These are phyloP conservation scores for Teunomyces atbi DNA, from an alignment of 805 yeast genomes.

Conservation along the genomic window DNA sequence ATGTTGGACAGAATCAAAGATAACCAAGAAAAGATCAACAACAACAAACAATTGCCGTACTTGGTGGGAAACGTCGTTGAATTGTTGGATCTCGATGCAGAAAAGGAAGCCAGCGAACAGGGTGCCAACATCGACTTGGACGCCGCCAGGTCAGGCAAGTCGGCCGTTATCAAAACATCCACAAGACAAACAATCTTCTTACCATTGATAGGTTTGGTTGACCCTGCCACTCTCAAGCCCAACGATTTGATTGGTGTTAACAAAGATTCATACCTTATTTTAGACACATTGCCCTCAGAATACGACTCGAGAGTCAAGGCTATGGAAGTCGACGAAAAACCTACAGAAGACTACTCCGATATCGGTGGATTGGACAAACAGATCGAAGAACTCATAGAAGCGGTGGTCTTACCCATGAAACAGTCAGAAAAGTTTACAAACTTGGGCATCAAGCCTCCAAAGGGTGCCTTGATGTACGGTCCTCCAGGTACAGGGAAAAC, in stretches of 20 bases:
- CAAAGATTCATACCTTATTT: conserved; percentile 89
- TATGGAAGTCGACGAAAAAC: conserved; percentile 99
- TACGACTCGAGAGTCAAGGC: conserved; percentile 98
- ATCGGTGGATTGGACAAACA: conserved; percentile 98
- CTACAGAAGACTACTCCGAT: conserved; percentile 94
- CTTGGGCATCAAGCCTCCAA: conserved; percentile 77
- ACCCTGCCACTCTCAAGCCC: conserved; percentile 89
- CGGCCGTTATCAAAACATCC: conserved; percentile 97
- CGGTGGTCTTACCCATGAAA: conserved; percentile 97
- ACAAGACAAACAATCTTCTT: conserved; percentile 96
- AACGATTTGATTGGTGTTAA: conserved; percentile 97
- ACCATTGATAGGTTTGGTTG: conserved; percentile 94
- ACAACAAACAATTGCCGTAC: conserved; percentile 93
- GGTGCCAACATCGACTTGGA: conserved; percentile 95
- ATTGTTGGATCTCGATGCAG: conserved; percentile 81
- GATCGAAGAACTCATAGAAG: conserved; percentile 96
- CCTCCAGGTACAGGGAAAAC: conserved; percentile 52
- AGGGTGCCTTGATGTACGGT: conserved; percentile 48
- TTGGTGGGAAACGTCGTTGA: conserved; percentile 96
- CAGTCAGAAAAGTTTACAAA: conserved; percentile 94
- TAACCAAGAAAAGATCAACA: conserved; percentile 92
- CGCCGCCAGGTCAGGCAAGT: conserved; percentile 86
- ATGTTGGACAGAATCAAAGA: conserved; percentile 94
- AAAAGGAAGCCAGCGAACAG: conserved; percentile 78
- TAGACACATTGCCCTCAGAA: conserved; percentile 95